phyloP scores from a whole-genome alignment of 257 asterid genomes.

The Anisodus tanguticus region DNA sequence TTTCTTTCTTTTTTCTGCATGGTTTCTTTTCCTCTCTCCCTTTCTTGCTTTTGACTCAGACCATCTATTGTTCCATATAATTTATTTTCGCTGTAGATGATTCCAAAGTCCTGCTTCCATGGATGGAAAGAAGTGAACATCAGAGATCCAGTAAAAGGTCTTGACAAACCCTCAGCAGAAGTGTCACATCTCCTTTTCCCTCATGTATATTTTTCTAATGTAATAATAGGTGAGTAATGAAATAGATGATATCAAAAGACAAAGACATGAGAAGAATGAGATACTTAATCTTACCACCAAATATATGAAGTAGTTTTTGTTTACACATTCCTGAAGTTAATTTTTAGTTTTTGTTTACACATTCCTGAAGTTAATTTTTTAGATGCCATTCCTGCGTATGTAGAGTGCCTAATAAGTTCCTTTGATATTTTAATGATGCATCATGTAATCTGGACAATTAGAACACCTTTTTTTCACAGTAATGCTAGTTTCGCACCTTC shows the following conservation, averaged over 20 bases:
- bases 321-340: not conserved
- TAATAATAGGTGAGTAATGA: not conserved
- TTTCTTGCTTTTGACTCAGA: not conserved
- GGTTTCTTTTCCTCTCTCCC: conserved; percentile 1
- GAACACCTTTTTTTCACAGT: not conserved
- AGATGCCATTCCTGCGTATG: conserved; percentile 8
- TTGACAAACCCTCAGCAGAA: conserved; percentile 22
- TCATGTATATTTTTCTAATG: not conserved
- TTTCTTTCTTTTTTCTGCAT: not conserved
- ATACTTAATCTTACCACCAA: not conserved
- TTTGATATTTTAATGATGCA: conserved; percentile 9
- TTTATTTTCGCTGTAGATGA: conserved; percentile 1
- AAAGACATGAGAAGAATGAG: conserved; percentile 18
- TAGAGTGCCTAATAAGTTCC: not conserved
- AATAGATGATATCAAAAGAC: not conserved
- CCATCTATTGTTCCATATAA: conserved; percentile 19
- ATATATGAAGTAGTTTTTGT: not conserved
- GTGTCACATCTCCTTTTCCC: conserved; percentile 15
- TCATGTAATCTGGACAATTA: not conserved
- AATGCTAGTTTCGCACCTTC: not conserved
- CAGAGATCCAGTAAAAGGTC: conserved; percentile 21
- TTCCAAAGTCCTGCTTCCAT: not conserved
- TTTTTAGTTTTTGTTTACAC: not conserved
- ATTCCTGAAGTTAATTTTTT: not conserved
- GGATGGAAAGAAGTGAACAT: conserved; percentile 28